Percentiles rank a stretch among this genome's conserved stretches.
Conservation (phyloP, 1,284 basidiomycete genomes). For the Neolentinus lepideus region DNA sequence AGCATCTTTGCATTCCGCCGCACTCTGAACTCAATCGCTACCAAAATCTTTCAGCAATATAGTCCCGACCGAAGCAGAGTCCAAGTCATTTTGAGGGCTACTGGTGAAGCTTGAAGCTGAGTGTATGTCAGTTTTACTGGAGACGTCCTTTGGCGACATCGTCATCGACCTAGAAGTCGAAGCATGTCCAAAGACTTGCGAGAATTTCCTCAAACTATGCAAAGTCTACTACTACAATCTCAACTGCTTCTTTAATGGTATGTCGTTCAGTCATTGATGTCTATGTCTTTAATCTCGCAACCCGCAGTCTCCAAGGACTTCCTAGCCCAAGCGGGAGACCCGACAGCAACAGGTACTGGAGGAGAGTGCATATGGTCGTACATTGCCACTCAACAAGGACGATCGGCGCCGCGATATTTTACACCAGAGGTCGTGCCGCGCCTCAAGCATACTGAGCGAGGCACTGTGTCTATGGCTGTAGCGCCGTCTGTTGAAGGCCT, state of each 20-base stretch:
- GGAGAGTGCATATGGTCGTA: slow-evolving; percentile 83
- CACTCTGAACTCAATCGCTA: too few species aligned
- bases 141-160: slow-evolving; percentile 93
- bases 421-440: slow-evolving; percentile 71
- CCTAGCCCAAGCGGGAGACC: slow-evolving; percentile 91
- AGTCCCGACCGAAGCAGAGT: too few species aligned
- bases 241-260: slow-evolving; percentile 95
- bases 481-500: slow-evolving; percentile 62
- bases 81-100: too few species aligned
- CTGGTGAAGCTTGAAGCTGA: not conserved
- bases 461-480: slow-evolving; percentile 95
- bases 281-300: slow-evolving; percentile 3
- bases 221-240: slow-evolving; percentile 96
- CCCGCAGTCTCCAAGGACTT: slow-evolving; percentile 89
- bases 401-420: slow-evolving; percentile 68
- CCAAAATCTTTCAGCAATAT: too few species aligned
- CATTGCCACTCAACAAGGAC: slow-evolving; percentile 44
- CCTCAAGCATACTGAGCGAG: slow-evolving; percentile 81
- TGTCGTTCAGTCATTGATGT: slow-evolving; percentile 17
- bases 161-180: slow-evolving; percentile 96
- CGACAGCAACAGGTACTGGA: slow-evolving; percentile 90
- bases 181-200: slow-evolving; percentile 80
- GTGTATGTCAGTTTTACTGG: slow-evolving; percentile 88
- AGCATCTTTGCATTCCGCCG: too few species aligned
- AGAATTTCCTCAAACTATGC: slow-evolving; percentile 97